Conservation (phyloP, 73 alveolate genomes). For the Paramecium caudatum region DNA sequence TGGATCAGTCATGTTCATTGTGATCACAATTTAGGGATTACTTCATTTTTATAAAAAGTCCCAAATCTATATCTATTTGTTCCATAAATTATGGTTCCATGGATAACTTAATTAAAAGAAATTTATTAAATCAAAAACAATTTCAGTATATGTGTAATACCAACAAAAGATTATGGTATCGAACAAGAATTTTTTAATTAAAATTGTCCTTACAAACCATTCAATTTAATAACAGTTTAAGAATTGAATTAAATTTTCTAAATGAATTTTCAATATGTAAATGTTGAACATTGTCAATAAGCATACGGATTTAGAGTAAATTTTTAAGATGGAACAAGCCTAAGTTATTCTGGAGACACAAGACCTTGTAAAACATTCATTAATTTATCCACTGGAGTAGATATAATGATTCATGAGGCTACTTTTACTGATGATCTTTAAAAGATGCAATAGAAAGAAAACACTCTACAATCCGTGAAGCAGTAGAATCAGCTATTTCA, state of each 20-base stretch:
- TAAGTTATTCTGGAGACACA: slow-evolving; percentile 96
- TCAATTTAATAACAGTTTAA: slow-evolving; percentile 6
- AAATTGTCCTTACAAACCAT: not conserved
- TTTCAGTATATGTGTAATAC: not conserved
- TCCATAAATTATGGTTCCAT: slow-evolving; percentile 87
- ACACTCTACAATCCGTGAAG: slow-evolving; percentile 96
- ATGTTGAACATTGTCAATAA: slow-evolving; percentile 93
- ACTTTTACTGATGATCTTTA: slow-evolving; percentile 92
- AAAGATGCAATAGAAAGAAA: slow-evolving; percentile 88
- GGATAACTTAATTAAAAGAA: slow-evolving; percentile 71
- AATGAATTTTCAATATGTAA: slow-evolving; percentile 50
- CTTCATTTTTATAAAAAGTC: slow-evolving; percentile 78
- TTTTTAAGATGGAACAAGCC: slow-evolving; percentile 81
- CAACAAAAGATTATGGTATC: not conserved
- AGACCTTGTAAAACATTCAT: slow-evolving; percentile 89
- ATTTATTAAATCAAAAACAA: not conserved
- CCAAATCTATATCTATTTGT: slow-evolving; percentile 85
- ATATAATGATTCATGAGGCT: slow-evolving; percentile 97
- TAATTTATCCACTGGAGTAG: slow-evolving; percentile 85
- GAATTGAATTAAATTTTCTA: not conserved
- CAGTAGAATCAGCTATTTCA: slow-evolving; percentile 87
- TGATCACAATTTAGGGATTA: slow-evolving; percentile 96
- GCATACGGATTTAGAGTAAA: slow-evolving; percentile 89
- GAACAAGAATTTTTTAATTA: slow-evolving; percentile 28
- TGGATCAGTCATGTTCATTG: slow-evolving; percentile 97